Base-by-base conservation (phyloP, 2,329 filamentous ascomycete species). In the Fusarium paranaense region DNA sequence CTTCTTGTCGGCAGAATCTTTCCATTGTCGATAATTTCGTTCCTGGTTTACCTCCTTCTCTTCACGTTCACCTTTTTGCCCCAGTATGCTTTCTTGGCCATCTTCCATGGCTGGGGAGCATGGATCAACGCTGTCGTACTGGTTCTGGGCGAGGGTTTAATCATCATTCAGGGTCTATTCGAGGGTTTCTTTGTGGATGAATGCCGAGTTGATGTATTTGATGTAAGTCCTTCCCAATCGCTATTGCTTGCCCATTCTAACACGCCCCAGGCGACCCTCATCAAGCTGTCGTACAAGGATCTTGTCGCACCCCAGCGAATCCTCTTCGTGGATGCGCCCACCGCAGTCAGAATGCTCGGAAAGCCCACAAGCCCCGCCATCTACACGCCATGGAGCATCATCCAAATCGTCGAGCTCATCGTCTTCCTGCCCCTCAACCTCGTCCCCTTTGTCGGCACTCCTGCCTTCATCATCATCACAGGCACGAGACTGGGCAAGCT, bases 51-150 rank as follows among this genome's bases (percentile, higher is more conserved):
- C 71, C 85, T 92, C n/a, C 86, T 97, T 22, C 90, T 98, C 22
- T 98, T 98, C 82, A 87, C 94, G 14, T 97, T 97, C 82, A 88
- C 94, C 1, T 98, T 97, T 77, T 84, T 98, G 4, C 96, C 96
- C 0, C 94, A 98, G 81, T 95, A 95, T 65, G 94, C 94, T 2
- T 94, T 99, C 78, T 89, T 99, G 25, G 92, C 93, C 18, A 90
- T 98, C 75, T 98, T 98, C 81, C 95, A 98, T 78, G 93, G 93
- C 25, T 89, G 91, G 68, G 92, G 92, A 33, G 97, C 97, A n/a
- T 97, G 95, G 94, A 84, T 98, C 66, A 98, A 95, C 78, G 95
- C 93, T 4, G 91, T 94, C 0, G 92, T 98, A 72, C 86, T 98
- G 56, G 94, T 98, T 0, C 87, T 99, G n/a, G 94, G 94, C 52